Percentiles rank a stretch among this genome's conserved stretches.
phyloP scores from a whole-genome alignment of 768 basidiomycete species.

The Leccinellum rugosiceps region DNA sequence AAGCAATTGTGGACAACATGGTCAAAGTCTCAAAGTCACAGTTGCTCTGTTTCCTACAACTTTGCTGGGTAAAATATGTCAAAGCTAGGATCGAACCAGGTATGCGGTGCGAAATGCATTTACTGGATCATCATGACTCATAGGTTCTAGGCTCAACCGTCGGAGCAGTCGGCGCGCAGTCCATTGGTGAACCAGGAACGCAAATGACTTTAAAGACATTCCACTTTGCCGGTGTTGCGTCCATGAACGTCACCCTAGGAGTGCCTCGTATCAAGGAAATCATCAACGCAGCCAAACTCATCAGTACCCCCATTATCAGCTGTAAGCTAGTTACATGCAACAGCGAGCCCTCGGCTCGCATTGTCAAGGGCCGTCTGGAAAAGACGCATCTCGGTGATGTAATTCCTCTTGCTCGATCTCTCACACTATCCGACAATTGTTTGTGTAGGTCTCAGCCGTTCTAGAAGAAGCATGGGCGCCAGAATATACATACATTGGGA shows the following conservation, averaged over 20 bases:
- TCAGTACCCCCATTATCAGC: constrained; percentile 98
- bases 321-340: constrained; percentile 84
- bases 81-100: constrained; percentile 97
- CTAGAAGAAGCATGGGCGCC: constrained; percentile 96
- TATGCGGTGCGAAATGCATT: constrained; percentile 23
- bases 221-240: constrained; percentile 99
- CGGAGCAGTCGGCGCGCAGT: constrained; percentile 97
- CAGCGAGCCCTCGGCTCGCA: constrained; percentile 93
- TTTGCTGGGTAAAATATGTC: constrained; percentile 89
- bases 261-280: constrained; percentile 99
- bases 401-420: constrained; percentile 20
- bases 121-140: neutral
- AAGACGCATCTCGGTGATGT: constrained; percentile 95
- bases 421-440: neutral
- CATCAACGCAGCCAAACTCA: constrained; percentile 96
- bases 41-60: constrained; percentile 72
- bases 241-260: constrained; percentile 99
- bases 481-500: constrained; percentile 87
- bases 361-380: constrained; percentile 95
- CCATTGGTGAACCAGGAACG: constrained; percentile 98
- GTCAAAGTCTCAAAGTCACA: constrained; percentile 85
- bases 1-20: constrained; percentile 82
- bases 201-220: constrained; percentile 99
- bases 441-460: constrained; percentile 74
- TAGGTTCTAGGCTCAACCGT: constrained; percentile 79